Evolutionary conservation across 805 yeast species (phyloP).

Genomic region (Pichia scutulata): DNA sequence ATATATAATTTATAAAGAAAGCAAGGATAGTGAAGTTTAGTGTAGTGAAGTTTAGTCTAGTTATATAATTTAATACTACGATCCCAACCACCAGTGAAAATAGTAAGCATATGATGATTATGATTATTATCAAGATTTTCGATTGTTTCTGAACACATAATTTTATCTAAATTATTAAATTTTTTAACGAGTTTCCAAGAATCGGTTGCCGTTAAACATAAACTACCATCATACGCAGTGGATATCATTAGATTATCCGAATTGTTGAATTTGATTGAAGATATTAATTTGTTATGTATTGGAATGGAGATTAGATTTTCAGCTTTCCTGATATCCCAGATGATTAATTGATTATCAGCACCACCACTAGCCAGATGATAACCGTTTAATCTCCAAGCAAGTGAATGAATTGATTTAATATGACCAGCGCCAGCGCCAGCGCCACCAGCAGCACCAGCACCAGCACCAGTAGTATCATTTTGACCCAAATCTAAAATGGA

Average conservation of each 20-base stretch:
- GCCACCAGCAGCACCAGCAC: too few relatives aligned
- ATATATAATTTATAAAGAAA: conserved; percentile 39
- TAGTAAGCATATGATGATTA: too few relatives aligned
- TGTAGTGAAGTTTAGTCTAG: too few relatives aligned
- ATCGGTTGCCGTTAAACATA: conserved; percentile 60
- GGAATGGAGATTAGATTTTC: conserved; percentile 42
- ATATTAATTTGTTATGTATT: conserved; percentile 67
- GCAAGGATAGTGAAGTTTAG: too few relatives aligned
- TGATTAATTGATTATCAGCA: conserved; percentile 68
- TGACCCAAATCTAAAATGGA: conserved; percentile 42
- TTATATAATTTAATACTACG: conserved; percentile 52
- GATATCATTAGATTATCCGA: conserved; percentile 43
- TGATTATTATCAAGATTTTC: conserved; percentile 25
- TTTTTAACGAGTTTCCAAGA: conserved; percentile 55
- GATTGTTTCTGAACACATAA: conserved; percentile 60
- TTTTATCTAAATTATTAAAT: conserved; percentile 56
- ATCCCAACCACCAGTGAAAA: conserved; percentile 80
- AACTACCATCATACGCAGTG: conserved; percentile 61
- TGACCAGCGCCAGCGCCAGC: conserved; percentile 46
- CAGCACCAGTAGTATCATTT: too few relatives aligned
- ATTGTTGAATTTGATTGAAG: conserved; percentile 50
- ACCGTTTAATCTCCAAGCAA: conserved; percentile 75
- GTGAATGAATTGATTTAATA: conserved; percentile 56
- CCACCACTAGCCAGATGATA: conserved; percentile 73
- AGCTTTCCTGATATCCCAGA: conserved; percentile 73